Percentiles rank a stretch among this genome's conserved stretches.
These are phyloP conservation scores for Atkinsonella hypoxylon DNA, from an alignment of 2,329 filamentous ascomycete species.

Conservation along the genomic window DNA sequence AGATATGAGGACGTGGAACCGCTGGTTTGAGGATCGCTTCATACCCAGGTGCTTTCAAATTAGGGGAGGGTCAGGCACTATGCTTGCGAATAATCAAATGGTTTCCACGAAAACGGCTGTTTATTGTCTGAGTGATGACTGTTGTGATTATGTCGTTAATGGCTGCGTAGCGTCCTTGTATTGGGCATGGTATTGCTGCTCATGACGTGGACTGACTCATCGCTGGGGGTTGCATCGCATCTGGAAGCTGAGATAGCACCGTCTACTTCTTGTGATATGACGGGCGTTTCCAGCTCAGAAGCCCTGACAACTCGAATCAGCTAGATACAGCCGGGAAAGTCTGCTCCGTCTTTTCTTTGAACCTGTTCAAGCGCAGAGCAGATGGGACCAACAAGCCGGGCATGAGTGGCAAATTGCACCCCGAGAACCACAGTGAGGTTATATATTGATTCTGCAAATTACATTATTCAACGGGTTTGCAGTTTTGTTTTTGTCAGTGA, in stretches of 20 bases:
- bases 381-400: no score
- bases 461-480: no score
- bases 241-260: no score
- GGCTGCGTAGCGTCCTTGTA: neutral
- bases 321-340: neutral
- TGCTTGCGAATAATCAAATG: slow-evolving; percentile 47
- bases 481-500: no score
- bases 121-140: neutral
- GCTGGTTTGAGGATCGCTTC: slow-evolving; percentile 51
- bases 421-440: no score
- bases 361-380: neutral
- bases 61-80: slow-evolving; percentile 35
- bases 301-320: no score
- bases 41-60: slow-evolving; percentile 42
- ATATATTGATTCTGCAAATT: no score
- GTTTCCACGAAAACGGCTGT: slow-evolving; percentile 33
- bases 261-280: no score
- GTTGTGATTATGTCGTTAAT: slow-evolving; percentile 1
- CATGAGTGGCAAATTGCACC: neutral
- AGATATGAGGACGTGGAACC: slow-evolving; percentile 49
- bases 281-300: no score
- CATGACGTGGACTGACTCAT: neutral
- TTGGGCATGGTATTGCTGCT: neutral
- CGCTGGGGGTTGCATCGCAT: no score
- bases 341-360: neutral